Conservation (phyloP, 2,329 filamentous ascomycete species). For the Cladophialophora yegresii region DNA sequence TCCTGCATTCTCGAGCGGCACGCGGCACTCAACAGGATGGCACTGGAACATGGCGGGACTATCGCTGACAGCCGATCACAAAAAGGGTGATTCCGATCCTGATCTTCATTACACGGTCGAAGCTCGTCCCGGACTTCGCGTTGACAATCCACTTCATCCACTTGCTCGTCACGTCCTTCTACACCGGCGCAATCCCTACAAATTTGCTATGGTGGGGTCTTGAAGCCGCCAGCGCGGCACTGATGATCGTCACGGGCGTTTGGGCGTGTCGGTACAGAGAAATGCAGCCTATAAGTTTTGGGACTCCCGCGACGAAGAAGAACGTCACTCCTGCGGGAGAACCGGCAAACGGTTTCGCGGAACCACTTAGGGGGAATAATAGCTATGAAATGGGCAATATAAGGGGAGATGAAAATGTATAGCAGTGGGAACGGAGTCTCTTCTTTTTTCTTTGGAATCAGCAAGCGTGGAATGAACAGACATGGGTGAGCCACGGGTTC, state of each 20-base stretch:
- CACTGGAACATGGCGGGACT: background rate
- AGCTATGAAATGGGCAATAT: constrained; percentile 6
- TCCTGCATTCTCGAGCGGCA: constrained; percentile 25
- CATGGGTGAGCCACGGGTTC: background rate
- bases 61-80: constrained; percentile 1
- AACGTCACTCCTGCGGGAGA: background rate
- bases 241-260: constrained; percentile 73
- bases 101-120: constrained; percentile 80
- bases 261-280: constrained; percentile 93
- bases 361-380: background rate
- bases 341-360: background rate
- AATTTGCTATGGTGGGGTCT: constrained; percentile 85
- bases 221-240: constrained; percentile 60
- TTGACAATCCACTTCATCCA: constrained; percentile 85
- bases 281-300: constrained; percentile 83
- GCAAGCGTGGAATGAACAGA: background rate
- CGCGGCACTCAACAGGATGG: no score
- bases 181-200: constrained; percentile 72
- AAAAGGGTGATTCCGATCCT: constrained; percentile 78
- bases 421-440: background rate
- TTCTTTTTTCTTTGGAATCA: background rate
- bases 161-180: constrained; percentile 73
- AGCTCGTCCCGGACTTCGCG: constrained; percentile 93
- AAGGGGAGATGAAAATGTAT: constrained; percentile 8
- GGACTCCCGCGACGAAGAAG: constrained; percentile 50